Conservation (phyloP, 176 grass and related monocot species). For the Triticum timopheevii region DNA sequence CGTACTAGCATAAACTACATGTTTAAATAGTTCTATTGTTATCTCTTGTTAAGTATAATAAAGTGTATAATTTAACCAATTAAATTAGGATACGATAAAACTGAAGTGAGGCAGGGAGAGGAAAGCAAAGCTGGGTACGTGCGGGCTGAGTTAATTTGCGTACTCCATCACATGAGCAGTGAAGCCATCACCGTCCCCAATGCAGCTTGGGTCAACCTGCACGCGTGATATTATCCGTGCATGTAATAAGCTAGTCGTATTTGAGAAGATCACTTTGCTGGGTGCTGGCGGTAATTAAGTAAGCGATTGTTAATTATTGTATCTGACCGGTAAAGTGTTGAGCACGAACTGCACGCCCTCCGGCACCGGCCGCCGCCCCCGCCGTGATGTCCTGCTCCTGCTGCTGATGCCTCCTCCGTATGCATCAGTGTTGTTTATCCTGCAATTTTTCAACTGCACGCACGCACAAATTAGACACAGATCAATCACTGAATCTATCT, state of each 20-base stretch:
- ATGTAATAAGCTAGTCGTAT: too few relatives aligned
- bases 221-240: too few relatives aligned
- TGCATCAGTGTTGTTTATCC: neutral
- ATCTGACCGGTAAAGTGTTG: constrained; percentile 27
- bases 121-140: too few relatives aligned
- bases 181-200: constrained; percentile 42
- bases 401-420: neutral
- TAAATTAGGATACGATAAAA: too few relatives aligned
- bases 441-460: neutral
- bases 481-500: neutral
- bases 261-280: too few relatives aligned
- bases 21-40: too few relatives aligned
- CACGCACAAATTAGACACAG: neutral
- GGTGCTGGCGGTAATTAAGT: neutral
- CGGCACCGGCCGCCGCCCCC: neutral
- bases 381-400: neutral
- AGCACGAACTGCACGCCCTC: constrained; percentile 6
- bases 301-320: too few relatives aligned
- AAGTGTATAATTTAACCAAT: too few relatives aligned
- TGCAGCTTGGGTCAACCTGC: neutral
- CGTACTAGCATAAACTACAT: too few relatives aligned
- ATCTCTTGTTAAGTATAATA: too few relatives aligned
- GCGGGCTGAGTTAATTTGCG: too few relatives aligned
- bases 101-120: too few relatives aligned
- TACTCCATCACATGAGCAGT: constrained; percentile 11